These are phyloP conservation scores for Lolium perenne DNA, from an alignment of 176 grass and related monocot genomes.

Conservation along the genomic window DNA sequence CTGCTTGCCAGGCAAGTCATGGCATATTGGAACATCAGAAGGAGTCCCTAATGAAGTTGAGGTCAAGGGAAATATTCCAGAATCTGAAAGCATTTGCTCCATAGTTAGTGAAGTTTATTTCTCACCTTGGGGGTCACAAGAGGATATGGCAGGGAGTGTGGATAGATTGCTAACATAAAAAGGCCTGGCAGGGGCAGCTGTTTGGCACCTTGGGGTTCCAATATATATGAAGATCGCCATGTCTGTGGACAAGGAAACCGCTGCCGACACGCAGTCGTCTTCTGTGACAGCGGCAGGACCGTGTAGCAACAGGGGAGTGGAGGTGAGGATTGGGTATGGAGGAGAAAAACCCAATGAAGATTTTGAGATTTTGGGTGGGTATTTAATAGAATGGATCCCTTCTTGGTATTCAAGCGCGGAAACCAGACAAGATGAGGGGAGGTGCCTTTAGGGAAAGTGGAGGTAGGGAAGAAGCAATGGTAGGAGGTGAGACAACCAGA, in stretches of 20 bases:
- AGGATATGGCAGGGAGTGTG: conserved; percentile 16
- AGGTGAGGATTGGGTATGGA: not conserved
- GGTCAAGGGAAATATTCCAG: not conserved
- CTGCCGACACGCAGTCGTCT: not conserved
- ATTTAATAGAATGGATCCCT: not conserved
- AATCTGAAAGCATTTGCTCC: not conserved
- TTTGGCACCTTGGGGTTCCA: conserved; percentile 6
- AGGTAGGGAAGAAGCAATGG: conserved; percentile 14
- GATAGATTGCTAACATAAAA: conserved; percentile 10
- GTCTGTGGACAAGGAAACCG: conserved; percentile 1
- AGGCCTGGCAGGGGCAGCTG: not conserved
- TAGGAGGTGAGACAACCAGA: conserved; percentile 16
- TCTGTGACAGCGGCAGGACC: not conserved
- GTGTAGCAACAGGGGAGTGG: not conserved
- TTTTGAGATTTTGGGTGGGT: not conserved
- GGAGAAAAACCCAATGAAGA: not conserved
- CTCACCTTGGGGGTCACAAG: not conserved
- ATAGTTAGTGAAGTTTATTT: not conserved
- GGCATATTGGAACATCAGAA: not conserved
- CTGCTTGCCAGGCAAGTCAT: not conserved
- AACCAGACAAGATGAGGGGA: conserved; percentile 9
- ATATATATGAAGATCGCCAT: conserved; percentile 1
- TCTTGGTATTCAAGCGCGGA: not conserved
- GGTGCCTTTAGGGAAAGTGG: not conserved
- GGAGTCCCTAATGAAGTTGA: not conserved